A percentile compares a stretch with the other conserved stretches of the same genome.
Conservation (phyloP, 306 rosid genomes). For the Boehmeria nivea region DNA sequence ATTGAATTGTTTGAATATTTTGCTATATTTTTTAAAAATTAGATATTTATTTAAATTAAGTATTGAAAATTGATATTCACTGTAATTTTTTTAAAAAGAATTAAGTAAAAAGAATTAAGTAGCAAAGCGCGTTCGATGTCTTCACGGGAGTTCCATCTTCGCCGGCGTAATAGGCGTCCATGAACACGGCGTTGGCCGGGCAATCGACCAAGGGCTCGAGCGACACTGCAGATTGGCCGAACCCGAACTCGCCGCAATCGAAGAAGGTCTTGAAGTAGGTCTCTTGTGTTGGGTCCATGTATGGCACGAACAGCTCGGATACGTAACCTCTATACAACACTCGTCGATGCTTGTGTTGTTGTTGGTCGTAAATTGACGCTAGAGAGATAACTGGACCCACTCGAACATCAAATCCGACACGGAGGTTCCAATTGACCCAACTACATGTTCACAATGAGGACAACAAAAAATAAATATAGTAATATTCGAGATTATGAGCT, state of each 20-base stretch:
- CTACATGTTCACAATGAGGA: constrained; percentile 14
- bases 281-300: constrained; percentile 56
- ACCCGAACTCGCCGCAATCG: constrained; percentile 46
- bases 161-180: constrained; percentile 40
- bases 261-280: constrained; percentile 47
- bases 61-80: too few species aligned
- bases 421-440: constrained; percentile 53
- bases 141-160: constrained; percentile 43
- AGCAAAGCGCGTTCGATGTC: constrained; percentile 40
- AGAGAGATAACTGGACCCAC: constrained; percentile 48
- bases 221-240: constrained; percentile 46
- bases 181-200: constrained; percentile 47
- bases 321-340: constrained; percentile 52
- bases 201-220: constrained; percentile 43
- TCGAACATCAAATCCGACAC: constrained; percentile 35
- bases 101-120: too few species aligned
- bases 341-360: constrained; percentile 25
- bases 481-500: too few species aligned
- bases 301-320: constrained; percentile 50
- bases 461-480: too few species aligned
- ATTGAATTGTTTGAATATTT: too few species aligned
- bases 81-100: too few species aligned
- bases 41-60: too few species aligned
- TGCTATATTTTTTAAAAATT: too few species aligned
- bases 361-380: constrained; percentile 51